Conservation (phyloP, 2,329 filamentous ascomycete genomes). For the Claviceps fusiformis region DNA sequence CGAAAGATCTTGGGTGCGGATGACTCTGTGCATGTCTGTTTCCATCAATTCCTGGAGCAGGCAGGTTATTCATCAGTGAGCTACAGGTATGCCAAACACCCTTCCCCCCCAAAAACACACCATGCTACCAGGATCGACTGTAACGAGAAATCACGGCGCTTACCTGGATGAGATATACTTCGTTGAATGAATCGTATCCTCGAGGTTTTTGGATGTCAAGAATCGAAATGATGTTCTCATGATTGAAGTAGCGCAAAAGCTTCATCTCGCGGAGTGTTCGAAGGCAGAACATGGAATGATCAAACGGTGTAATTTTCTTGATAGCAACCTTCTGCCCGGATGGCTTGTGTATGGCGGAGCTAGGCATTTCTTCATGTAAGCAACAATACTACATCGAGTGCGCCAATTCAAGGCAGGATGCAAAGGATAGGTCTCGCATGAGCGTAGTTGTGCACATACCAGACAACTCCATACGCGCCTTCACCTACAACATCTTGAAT, state of each 20-base stretch:
- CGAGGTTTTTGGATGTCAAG: constrained; percentile 97
- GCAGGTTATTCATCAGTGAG: not conserved
- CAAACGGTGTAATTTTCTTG: constrained; percentile 99
- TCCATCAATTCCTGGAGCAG: constrained; percentile 80
- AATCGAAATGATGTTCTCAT: constrained; percentile 99
- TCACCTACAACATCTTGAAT: constrained; percentile 99
- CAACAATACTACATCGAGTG: not conserved
- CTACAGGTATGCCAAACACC: not conserved
- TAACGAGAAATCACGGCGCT: constrained; percentile 10
- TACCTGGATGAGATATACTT: constrained; percentile 98
- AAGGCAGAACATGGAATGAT: constrained; percentile 98
- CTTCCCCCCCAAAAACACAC: too few species aligned
- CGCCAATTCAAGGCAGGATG: not conserved
- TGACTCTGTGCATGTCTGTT: constrained; percentile 98
- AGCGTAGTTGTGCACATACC: constrained; percentile 37
- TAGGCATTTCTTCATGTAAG: constrained; percentile 21
- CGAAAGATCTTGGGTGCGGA: constrained; percentile 93
- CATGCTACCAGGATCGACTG: not conserved
- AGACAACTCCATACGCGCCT: constrained; percentile 95
- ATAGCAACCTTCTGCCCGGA: constrained; percentile 98
- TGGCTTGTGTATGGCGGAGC: constrained; percentile 94
- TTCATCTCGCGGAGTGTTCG: constrained; percentile 98
- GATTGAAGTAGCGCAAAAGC: constrained; percentile 95
- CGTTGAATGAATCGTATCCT: constrained; percentile 90
- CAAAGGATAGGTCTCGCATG: not conserved